A percentile compares a stretch with the other conserved stretches of the same genome.
These are phyloP conservation scores for Cordyceps pruinosa DNA, from an alignment of 2,329 filamentous ascomycete genomes.

Conservation along the genomic window DNA sequence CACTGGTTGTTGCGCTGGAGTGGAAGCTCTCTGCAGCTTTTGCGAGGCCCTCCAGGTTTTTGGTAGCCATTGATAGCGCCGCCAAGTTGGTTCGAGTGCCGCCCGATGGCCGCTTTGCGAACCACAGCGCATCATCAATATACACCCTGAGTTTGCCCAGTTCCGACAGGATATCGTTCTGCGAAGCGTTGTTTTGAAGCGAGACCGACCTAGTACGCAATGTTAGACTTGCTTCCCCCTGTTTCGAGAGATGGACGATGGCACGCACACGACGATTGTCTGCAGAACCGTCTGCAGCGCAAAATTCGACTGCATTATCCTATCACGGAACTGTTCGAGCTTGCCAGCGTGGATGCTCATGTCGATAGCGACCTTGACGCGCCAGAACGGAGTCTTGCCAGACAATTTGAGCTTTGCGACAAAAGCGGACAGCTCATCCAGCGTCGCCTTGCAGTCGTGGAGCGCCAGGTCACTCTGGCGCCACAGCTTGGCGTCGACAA, in stretches of 20 bases:
- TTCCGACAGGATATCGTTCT: background rate
- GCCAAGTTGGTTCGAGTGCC: background rate
- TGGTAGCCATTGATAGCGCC: background rate
- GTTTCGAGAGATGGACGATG: background rate
- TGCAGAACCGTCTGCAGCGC: conserved; percentile 2
- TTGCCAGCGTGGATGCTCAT: background rate
- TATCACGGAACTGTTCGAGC: background rate
- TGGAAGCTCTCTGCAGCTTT: background rate
- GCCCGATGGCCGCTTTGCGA: background rate
- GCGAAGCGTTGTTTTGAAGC: background rate
- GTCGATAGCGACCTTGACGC: background rate
- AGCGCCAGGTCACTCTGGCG: background rate
- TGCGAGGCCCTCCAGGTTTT: background rate
- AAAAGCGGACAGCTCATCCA: background rate
- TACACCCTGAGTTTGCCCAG: background rate
- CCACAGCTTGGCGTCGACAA: background rate
- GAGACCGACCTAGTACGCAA: background rate
- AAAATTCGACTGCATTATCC: background rate
- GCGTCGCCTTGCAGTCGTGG: background rate
- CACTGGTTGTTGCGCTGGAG: background rate
- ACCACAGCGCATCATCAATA: background rate
- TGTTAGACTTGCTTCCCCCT: background rate
- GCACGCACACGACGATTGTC: background rate
- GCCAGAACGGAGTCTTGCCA: background rate
- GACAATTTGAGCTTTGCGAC: background rate